Evolutionary conservation across 306 rosid species (phyloP).

Genomic region (Trifolium subterraneum): DNA sequence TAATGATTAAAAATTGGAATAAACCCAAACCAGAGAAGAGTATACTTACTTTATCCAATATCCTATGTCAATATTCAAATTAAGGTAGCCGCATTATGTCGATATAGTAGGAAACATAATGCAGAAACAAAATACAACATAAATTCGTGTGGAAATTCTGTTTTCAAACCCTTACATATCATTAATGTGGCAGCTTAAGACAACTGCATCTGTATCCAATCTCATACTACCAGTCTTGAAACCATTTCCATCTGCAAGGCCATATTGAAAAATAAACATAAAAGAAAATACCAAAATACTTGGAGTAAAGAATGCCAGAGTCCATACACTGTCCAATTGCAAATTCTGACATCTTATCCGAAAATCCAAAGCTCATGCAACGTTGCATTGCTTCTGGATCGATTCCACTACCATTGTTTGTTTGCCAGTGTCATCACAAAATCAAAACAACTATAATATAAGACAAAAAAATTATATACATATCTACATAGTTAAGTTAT

Average conservation of each 20-base stretch:
- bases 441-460: conserved; percentile 19
- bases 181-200: conserved; percentile 70
- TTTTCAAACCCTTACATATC: conserved; percentile 56
- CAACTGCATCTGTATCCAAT: conserved; percentile 93
- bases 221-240: conserved; percentile 98
- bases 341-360: conserved; percentile 69
- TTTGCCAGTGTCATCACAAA: conserved; percentile 39
- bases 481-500: too few relatives aligned
- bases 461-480: too few relatives aligned
- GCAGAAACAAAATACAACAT: conserved; percentile 7
- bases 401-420: conserved; percentile 95
- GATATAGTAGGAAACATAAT: background rate
- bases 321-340: conserved; percentile 89
- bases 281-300: conserved; percentile 23
- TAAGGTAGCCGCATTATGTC: too few relatives aligned
- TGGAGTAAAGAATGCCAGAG: conserved; percentile 39
- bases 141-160: conserved; percentile 14
- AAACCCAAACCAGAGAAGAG: too few relatives aligned
- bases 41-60: too few relatives aligned
- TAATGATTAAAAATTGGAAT: too few relatives aligned
- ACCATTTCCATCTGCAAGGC: conserved; percentile 93
- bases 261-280: conserved; percentile 50
- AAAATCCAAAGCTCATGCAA: conserved; percentile 96
- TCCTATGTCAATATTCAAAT: too few relatives aligned
- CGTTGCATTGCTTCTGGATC: conserved; percentile 81